These are phyloP conservation scores for Xylaria sp. DNA, from an alignment of 2,329 filamentous ascomycete genomes.

Conservation along the genomic window DNA sequence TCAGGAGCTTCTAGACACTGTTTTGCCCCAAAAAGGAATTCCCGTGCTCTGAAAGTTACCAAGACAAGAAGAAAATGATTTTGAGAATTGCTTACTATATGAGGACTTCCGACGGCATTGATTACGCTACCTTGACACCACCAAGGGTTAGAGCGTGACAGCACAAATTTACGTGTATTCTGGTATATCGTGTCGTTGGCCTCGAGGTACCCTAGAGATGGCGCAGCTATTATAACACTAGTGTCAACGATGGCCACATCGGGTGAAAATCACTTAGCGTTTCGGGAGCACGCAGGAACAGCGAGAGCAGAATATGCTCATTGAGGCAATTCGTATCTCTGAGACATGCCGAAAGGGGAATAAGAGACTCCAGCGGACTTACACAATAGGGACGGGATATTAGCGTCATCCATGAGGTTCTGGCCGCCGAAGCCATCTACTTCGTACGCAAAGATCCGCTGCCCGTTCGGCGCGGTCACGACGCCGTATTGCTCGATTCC, in stretches of 20 bases:
- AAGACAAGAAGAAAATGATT: too few relatives aligned
- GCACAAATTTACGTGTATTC: conserved; percentile 81
- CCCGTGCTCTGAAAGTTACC: too few relatives aligned
- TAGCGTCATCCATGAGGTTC: conserved; percentile 77
- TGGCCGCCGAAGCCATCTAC: conserved; percentile 77
- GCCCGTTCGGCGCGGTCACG: conserved; percentile 53
- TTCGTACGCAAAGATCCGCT: conserved; percentile 78
- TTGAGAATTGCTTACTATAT: conserved; percentile 54
- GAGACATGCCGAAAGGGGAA: too few relatives aligned
- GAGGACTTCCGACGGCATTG: conserved; percentile 75
- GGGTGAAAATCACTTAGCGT: too few relatives aligned
- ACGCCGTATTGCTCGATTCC: conserved; percentile 79
- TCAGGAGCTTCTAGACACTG: too few relatives aligned
- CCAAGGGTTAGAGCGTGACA: conserved; percentile 81
- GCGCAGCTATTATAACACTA: conserved; percentile 54
- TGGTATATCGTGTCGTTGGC: conserved; percentile 74
- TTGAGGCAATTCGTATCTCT: too few relatives aligned
- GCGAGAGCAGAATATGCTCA: too few relatives aligned
- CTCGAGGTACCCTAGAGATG: conserved; percentile 70
- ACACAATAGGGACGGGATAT: conserved; percentile 72
- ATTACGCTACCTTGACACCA: conserved; percentile 74
- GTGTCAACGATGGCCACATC: too few relatives aligned
- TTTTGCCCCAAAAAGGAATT: too few relatives aligned
- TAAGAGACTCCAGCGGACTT: too few relatives aligned
- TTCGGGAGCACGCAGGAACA: too few relatives aligned